Percentiles rank a stretch among this genome's conserved stretches.
phyloP scores from a whole-genome alignment of 495 filamentous ascomycete genomes.

The Aspergillus biplanus region DNA sequence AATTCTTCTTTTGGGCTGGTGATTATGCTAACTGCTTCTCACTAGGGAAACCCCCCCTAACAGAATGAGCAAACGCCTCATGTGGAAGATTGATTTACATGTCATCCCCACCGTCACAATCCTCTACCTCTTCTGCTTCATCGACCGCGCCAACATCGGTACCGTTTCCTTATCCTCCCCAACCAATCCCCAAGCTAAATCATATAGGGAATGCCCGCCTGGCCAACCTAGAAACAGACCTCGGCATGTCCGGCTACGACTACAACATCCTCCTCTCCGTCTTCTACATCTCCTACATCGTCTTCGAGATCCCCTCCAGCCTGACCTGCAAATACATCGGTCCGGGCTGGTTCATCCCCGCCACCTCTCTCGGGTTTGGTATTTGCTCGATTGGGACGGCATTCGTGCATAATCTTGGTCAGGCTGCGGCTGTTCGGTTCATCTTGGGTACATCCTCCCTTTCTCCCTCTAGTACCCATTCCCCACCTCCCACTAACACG shows the following conservation, averaged over 20 bases:
- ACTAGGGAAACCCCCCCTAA: too few species aligned
- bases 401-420: conserved; percentile 50
- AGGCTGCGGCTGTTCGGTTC: conserved; percentile 51
- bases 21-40: too few species aligned
- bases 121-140: conserved; percentile 58
- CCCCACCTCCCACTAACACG: too few species aligned
- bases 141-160: conserved; percentile 67
- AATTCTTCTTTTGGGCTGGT: too few species aligned
- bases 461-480: too few species aligned
- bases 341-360: conserved; percentile 55
- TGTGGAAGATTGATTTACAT: conserved; percentile 49
- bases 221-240: conserved; percentile 60
- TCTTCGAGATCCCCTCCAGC: conserved; percentile 82
- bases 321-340: conserved; percentile 55
- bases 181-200: not conserved
- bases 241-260: conserved; percentile 57
- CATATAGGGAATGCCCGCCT: conserved; percentile 63
- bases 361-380: conserved; percentile 50
- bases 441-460: conserved; percentile 56
- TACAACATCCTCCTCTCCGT: conserved; percentile 66
- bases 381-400: conserved; percentile 51
- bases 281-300: conserved; percentile 69
- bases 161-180: conserved; percentile 21
- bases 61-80: too few species aligned
- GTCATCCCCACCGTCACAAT: conserved; percentile 52